Evolutionary conservation across 1,139 yeast genomes (phyloP).

Genomic region (Pichia sp.): DNA sequence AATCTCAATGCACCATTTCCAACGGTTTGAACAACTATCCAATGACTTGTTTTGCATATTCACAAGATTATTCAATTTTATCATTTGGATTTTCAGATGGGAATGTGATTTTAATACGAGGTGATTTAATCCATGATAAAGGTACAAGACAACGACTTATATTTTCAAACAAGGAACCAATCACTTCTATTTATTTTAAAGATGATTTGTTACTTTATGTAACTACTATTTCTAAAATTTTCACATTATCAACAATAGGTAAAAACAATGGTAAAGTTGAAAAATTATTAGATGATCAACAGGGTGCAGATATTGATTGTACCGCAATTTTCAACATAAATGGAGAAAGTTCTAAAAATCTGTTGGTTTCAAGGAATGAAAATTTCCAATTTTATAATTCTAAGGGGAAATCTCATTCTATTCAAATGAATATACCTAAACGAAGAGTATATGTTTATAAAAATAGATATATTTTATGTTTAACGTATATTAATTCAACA

Average conservation of each 20-base stretch:
- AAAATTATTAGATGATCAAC: constrained; percentile 49
- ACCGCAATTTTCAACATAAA: constrained; percentile 35
- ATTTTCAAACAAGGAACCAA: constrained; percentile 68
- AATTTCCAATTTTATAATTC: constrained; percentile 50
- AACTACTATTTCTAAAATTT: constrained; percentile 61
- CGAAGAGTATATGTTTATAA: constrained; percentile 41
- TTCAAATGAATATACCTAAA: constrained; percentile 57
- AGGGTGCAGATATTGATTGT: constrained; percentile 73
- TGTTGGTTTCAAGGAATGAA: constrained; percentile 48
- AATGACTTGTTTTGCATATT: constrained; percentile 56
- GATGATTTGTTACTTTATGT: constrained; percentile 46
- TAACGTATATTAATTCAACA: constrained; percentile 38
- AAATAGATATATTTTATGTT: constrained; percentile 49
- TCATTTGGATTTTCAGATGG: constrained; percentile 91
- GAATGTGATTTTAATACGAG: constrained; percentile 70
- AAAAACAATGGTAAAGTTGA: constrained; percentile 67
- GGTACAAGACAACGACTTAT: constrained; percentile 84
- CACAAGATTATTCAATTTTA: constrained; percentile 53
- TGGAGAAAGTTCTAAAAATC: constrained; percentile 36
- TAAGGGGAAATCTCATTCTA: constrained; percentile 48
- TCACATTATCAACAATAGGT: constrained; percentile 75
- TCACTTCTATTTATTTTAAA: constrained; percentile 65
- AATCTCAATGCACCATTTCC: constrained; percentile 22
- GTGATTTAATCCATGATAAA: constrained; percentile 81
- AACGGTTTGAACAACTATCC: constrained; percentile 56